These are phyloP conservation scores for Tremella mesenterica DNA, from an alignment of 768 basidiomycete genomes.

Conservation along the genomic window DNA sequence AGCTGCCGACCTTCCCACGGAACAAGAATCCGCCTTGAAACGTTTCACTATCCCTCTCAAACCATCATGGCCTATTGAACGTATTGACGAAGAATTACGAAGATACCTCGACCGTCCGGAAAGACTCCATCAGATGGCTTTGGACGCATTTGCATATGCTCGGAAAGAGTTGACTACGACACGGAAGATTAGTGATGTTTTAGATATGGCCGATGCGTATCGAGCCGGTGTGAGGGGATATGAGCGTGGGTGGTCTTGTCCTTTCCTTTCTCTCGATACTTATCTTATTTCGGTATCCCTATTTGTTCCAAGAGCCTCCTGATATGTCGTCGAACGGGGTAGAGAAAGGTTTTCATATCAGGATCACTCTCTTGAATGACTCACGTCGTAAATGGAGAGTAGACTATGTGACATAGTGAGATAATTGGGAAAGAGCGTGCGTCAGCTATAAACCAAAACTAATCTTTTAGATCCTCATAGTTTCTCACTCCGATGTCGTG, in stretches of 20 bases:
- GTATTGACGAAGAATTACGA: constrained; percentile 25
- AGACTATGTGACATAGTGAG: no score
- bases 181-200: constrained; percentile 15
- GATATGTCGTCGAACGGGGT: no score
- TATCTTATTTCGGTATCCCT: no score
- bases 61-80: constrained; percentile 33
- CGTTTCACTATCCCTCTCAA: constrained; percentile 35
- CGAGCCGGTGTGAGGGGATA: constrained; percentile 29
- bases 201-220: constrained; percentile 24
- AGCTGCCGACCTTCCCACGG: constrained; percentile 40
- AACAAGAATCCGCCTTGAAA: constrained; percentile 33
- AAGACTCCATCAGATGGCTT: constrained; percentile 30
- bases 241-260: constrained; percentile 25
- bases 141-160: constrained; percentile 38
- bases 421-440: no score
- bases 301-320: no score
- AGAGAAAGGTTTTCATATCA: no score
- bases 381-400: background rate
- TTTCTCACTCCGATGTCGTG: constrained; percentile 31
- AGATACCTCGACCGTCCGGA: constrained; percentile 26
- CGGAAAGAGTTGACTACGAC: constrained; percentile 37
- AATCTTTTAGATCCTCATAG: constrained; percentile 27
- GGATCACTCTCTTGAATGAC: background rate
- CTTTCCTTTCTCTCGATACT: no score
- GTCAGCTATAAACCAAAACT: no score